These are phyloP conservation scores for Saccharomyces hybrid DNA, from an alignment of 1,139 yeast genomes.

Conservation along the genomic window DNA sequence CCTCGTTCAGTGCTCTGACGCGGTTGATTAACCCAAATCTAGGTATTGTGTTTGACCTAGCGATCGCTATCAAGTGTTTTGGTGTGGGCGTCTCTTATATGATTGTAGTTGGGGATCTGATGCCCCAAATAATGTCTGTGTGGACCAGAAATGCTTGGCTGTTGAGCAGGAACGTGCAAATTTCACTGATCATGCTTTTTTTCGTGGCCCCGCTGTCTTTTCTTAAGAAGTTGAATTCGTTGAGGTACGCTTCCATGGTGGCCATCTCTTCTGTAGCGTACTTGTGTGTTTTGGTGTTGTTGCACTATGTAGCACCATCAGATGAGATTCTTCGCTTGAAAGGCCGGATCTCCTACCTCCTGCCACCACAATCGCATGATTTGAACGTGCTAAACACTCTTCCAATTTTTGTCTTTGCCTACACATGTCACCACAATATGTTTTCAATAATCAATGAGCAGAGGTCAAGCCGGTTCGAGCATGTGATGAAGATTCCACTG, in stretches of 20 bases:
- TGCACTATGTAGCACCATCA: slow-evolving; percentile 40
- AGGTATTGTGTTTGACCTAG: slow-evolving; percentile 69
- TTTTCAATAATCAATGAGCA: slow-evolving; percentile 66
- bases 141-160: slow-evolving; percentile 31
- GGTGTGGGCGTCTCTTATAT: slow-evolving; percentile 74
- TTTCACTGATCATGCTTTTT: slow-evolving; percentile 48
- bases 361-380: slow-evolving; percentile 30
- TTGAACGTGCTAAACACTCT: slow-evolving; percentile 41
- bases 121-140: slow-evolving; percentile 51
- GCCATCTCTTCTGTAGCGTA: slow-evolving; percentile 64
- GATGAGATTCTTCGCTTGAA: slow-evolving; percentile 30
- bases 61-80: slow-evolving; percentile 82
- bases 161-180: slow-evolving; percentile 54
- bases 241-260: slow-evolving; percentile 61
- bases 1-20: slow-evolving; percentile 77
- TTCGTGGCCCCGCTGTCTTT: slow-evolving; percentile 57
- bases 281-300: slow-evolving; percentile 51
- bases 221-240: slow-evolving; percentile 54
- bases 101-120: slow-evolving; percentile 68
- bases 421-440: slow-evolving; percentile 77
- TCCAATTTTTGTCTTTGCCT: slow-evolving; percentile 72
- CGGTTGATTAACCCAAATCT: slow-evolving; percentile 71
- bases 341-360: slow-evolving; percentile 35
- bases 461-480: slow-evolving; percentile 44
- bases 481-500: slow-evolving; percentile 46